Conservation (phyloP, 2,329 filamentous ascomycete genomes). For the Colletotrichum musae region DNA sequence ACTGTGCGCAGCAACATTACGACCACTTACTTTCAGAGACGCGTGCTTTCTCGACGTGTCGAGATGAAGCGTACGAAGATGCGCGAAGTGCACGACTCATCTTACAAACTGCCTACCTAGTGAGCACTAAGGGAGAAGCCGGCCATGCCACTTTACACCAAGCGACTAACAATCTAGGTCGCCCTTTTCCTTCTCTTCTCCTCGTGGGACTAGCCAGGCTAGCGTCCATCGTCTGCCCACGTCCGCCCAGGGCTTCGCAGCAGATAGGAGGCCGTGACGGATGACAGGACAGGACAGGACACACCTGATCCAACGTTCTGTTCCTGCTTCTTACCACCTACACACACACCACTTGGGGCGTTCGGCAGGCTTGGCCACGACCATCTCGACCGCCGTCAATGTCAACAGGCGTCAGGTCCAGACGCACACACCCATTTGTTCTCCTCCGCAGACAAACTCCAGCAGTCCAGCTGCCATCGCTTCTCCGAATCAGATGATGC, state of each 20-base stretch:
- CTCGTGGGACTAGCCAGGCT: not conserved
- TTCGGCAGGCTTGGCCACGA: not conserved
- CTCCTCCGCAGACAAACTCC: constrained; percentile 9
- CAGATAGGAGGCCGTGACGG: constrained; percentile 23
- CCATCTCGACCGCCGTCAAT: not conserved
- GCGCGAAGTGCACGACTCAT: not conserved
- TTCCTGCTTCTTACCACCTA: not conserved
- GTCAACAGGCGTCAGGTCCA: not conserved
- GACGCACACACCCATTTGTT: not conserved
- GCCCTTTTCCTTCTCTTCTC: too few species aligned
- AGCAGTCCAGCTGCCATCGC: constrained; percentile 26
- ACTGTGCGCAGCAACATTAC: too few species aligned
- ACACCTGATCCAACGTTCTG: not conserved
- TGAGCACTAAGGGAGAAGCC: constrained; percentile 24
- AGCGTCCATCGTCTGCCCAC: constrained; percentile 7
- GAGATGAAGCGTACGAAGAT: not conserved
- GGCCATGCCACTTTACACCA: constrained; percentile 19
- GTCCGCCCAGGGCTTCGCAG: constrained; percentile 19
- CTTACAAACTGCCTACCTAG: constrained; percentile 1
- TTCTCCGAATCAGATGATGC: constrained; percentile 27
- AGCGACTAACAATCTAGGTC: not conserved
- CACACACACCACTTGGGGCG: not conserved
- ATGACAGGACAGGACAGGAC: constrained; percentile 11
- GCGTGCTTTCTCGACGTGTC: not conserved
- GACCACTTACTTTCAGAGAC: not conserved